A percentile compares a stretch with the other conserved stretches of the same genome.
phyloP scores from a whole-genome alignment of 805 yeast species.

The Wickerhamomyces bovis region DNA sequence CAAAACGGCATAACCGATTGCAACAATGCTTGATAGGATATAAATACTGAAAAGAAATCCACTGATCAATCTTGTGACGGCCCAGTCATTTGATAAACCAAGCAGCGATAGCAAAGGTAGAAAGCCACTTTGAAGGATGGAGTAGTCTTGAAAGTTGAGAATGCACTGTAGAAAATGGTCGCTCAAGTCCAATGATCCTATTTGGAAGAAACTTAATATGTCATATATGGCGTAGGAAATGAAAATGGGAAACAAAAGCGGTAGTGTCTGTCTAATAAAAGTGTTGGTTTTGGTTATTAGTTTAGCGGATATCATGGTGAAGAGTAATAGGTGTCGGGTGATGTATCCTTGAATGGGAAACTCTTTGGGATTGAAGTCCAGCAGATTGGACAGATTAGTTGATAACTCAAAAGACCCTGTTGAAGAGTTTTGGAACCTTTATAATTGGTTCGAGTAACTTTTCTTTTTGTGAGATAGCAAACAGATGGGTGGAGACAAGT shows the following conservation, averaged over 20 bases:
- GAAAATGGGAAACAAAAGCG: conserved; percentile 15
- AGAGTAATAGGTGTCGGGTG: neutral
- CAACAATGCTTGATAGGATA: conserved; percentile 3
- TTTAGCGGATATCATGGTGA: neutral
- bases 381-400: no score
- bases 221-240: conserved; percentile 16
- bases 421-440: no score
- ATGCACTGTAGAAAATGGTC: conserved; percentile 13
- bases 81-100: neutral
- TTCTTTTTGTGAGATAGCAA: neutral
- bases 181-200: neutral
- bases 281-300: conserved; percentile 2
- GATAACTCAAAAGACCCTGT: no score
- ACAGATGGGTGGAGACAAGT: neutral
- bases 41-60: conserved; percentile 5
- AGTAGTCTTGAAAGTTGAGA: conserved; percentile 11
- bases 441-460: neutral
- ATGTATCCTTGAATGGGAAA: neutral
- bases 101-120: conserved; percentile 8
- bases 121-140: conserved; percentile 14
- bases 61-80: neutral
- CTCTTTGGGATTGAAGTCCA: no score
- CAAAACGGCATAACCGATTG: conserved; percentile 12
- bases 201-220: conserved; percentile 5
- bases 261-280: conserved; percentile 13